A percentile compares a stretch with the other conserved stretches of the same genome.
Conservation (phyloP, 2,329 filamentous ascomycete genomes). For the Fusarium tupiense region DNA sequence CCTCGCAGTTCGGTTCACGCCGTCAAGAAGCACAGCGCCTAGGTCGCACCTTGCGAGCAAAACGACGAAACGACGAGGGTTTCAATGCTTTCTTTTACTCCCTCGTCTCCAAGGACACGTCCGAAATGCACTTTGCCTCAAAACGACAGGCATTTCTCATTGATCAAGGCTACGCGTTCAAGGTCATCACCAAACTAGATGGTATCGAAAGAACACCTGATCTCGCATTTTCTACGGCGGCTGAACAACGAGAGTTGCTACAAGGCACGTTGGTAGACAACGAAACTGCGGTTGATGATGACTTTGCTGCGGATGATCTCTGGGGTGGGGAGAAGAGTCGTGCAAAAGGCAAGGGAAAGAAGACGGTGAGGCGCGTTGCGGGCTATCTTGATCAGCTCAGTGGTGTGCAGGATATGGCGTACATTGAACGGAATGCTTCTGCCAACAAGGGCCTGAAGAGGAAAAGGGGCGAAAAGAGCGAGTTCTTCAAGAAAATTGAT, state of each 20-base stretch:
- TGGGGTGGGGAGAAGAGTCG: constrained; percentile 39
- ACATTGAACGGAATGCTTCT: constrained; percentile 78
- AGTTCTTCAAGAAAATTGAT: constrained; percentile 55
- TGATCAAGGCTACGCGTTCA: constrained; percentile 98
- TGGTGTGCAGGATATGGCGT: constrained; percentile 96
- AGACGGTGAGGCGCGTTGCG: constrained; percentile 75
- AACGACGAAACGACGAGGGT: constrained; percentile 94
- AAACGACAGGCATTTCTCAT: constrained; percentile 97
- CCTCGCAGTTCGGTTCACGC: constrained; percentile 95
- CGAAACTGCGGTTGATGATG: constrained; percentile 59
- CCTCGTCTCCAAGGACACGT: constrained; percentile 94
- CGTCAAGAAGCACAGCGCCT: constrained; percentile 95
- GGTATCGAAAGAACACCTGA: constrained; percentile 86
- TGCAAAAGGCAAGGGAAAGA: constrained; percentile 68
- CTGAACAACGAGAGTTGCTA: constrained; percentile 85
- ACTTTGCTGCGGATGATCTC: neutral
- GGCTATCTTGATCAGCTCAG: constrained; percentile 88
- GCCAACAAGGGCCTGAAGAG: constrained; percentile 41
- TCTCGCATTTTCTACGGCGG: constrained; percentile 80
- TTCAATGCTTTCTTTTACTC: constrained; percentile 99
- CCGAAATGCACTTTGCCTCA: constrained; percentile 97
- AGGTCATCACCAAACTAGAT: constrained; percentile 94
- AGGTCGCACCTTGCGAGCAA: constrained; percentile 92
- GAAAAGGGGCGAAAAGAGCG: neutral
- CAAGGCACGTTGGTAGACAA: constrained; percentile 90